Percentiles rank a stretch among this genome's conserved stretches.
Conservation (phyloP, 1,284 basidiomycete genomes). For the Chiua sp. region DNA sequence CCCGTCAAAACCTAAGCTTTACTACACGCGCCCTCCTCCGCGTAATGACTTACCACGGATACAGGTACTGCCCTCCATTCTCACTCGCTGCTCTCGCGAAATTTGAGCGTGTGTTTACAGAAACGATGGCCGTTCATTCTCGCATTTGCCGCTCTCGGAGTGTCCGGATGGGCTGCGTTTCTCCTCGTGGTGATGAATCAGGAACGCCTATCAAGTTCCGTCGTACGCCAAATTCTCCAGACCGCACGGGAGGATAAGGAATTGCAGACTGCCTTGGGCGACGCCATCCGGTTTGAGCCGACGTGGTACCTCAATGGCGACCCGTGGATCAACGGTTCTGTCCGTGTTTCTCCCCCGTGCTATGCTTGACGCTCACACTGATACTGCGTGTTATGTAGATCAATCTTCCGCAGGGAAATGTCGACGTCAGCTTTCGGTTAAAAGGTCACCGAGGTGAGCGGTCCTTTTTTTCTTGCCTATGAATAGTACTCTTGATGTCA, state of each 20-base stretch:
- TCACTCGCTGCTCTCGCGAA: not conserved
- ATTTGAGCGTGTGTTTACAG: slow-evolving; percentile 30
- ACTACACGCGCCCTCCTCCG: slow-evolving; percentile 39
- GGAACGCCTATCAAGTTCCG: slow-evolving; percentile 76
- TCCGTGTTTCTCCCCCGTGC: slow-evolving; percentile 38
- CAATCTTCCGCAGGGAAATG: slow-evolving; percentile 73
- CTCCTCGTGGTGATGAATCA: slow-evolving; percentile 74
- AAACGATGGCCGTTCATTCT: slow-evolving; percentile 66
- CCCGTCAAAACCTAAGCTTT: slow-evolving; percentile 40
- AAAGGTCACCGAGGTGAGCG: slow-evolving; percentile 69
- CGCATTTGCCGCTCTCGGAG: slow-evolving; percentile 54
- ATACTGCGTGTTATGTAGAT: slow-evolving; percentile 48
- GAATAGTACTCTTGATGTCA: not conserved
- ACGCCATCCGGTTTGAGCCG: slow-evolving; percentile 72
- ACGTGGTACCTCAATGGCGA: slow-evolving; percentile 81
- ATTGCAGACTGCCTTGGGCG: slow-evolving; percentile 61
- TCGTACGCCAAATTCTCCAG: slow-evolving; percentile 67
- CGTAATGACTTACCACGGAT: slow-evolving; percentile 49
- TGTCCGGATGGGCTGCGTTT: slow-evolving; percentile 70
- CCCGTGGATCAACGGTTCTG: slow-evolving; percentile 71
- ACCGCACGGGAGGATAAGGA: slow-evolving; percentile 57
- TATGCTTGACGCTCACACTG: slow-evolving; percentile 1
- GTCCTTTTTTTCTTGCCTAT: not conserved
- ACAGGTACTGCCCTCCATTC: slow-evolving; percentile 33
- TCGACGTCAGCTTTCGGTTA: slow-evolving; percentile 76